Evolutionary conservation across 345 rosid species (phyloP).

Genomic region (Bretschneidera sinensis): DNA sequence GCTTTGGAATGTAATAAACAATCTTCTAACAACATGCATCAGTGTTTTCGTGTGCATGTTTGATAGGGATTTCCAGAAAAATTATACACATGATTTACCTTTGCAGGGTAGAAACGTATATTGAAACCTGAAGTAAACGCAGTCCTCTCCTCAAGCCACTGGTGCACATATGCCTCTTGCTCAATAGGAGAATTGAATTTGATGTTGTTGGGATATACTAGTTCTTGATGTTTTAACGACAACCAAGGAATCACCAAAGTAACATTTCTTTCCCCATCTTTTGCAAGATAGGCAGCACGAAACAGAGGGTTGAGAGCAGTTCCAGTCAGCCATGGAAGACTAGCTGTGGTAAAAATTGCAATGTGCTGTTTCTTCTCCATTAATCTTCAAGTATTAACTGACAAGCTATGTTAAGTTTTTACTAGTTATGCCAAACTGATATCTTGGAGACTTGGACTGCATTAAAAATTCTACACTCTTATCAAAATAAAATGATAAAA

Average conservation of each 20-base stretch:
- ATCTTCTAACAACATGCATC: neutral
- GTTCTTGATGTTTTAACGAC: slow-evolving; percentile 56
- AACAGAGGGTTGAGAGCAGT: slow-evolving; percentile 94
- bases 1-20: neutral
- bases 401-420: neutral
- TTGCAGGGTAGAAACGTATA: slow-evolving; percentile 75
- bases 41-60: neutral
- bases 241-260: slow-evolving; percentile 96
- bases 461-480: too few relatives aligned
- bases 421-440: neutral
- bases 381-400: slow-evolving; percentile 6
- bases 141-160: slow-evolving; percentile 77
- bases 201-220: slow-evolving; percentile 63
- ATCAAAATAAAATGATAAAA: neutral
- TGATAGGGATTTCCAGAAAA: neutral
- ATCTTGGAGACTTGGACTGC: neutral
- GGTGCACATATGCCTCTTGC: slow-evolving; percentile 65
- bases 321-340: slow-evolving; percentile 98
- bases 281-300: slow-evolving; percentile 92
- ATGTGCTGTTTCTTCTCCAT: slow-evolving; percentile 67
- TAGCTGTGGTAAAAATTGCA: slow-evolving; percentile 87
- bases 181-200: slow-evolving; percentile 60
- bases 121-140: slow-evolving; percentile 42
- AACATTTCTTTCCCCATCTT: slow-evolving; percentile 53
- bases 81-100: slow-evolving; percentile 39